Conservation (phyloP, 306 rosid species). For the Cucurbita argyrosperma region DNA sequence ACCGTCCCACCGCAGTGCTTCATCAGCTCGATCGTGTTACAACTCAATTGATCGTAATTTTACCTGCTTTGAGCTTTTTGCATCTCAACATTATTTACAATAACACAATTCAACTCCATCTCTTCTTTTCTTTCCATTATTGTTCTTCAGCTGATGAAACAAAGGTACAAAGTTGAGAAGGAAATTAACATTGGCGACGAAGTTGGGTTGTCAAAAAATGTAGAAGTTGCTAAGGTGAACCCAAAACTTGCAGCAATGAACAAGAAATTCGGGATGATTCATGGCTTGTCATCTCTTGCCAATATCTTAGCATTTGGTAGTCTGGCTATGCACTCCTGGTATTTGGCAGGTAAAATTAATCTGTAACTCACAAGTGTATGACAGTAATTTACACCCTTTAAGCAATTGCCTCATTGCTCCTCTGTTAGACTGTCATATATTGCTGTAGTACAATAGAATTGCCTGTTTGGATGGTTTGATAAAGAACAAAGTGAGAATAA, state of each 20-base stretch:
- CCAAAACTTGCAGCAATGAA: conserved; percentile 92
- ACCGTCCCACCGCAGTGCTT: not conserved
- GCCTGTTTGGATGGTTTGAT: conserved; percentile 1
- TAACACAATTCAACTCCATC: not conserved
- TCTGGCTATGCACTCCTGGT: conserved; percentile 97
- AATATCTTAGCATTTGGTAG: conserved; percentile 85
- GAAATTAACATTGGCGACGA: conserved; percentile 74
- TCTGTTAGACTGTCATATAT: not conserved
- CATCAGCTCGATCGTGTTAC: not conserved
- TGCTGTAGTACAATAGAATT: not conserved
- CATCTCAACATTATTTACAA: not conserved
- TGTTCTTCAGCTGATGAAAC: conserved; percentile 78
- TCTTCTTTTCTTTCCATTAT: not conserved
- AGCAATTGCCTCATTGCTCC: not conserved
- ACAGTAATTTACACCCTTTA: not conserved
- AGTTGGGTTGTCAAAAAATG: conserved; percentile 87
- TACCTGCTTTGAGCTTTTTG: not conserved
- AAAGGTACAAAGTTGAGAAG: conserved; percentile 91
- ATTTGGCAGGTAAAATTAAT: conserved; percentile 75
- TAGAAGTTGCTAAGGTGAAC: conserved; percentile 72
- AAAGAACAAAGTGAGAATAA: not conserved
- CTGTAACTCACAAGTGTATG: conserved; percentile 25
- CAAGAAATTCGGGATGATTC: conserved; percentile 98
- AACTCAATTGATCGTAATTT: not conserved
- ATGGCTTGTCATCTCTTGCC: conserved; percentile 90